Conservation (phyloP, 179 eudicot genomes). For the Beta lomatogona region DNA sequence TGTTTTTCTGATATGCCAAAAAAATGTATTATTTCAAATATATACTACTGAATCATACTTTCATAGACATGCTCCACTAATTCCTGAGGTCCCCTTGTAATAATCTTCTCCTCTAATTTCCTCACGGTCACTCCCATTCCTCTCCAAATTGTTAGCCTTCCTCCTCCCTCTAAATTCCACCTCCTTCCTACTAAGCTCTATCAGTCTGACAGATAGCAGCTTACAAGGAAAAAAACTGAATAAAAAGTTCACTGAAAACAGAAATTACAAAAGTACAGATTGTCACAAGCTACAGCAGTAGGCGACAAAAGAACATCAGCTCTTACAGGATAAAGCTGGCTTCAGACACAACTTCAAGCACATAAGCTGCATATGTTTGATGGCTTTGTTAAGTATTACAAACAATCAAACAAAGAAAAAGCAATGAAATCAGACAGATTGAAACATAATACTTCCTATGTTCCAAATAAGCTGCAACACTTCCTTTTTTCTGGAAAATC, state of each 20-base stretch:
- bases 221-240: not conserved
- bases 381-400: not conserved
- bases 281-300: too few relatives aligned
- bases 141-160: not conserved
- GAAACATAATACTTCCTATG: not conserved
- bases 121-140: not conserved
- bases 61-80: not conserved
- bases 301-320: not conserved
- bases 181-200: not conserved
- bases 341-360: not conserved
- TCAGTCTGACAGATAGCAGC: not conserved
- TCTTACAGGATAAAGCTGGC: not conserved
- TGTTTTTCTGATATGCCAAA: too few relatives aligned
- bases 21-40: too few relatives aligned
- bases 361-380: not conserved
- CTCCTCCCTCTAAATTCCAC: not conserved
- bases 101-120: slow-evolving; percentile 8
- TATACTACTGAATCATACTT: too few relatives aligned
- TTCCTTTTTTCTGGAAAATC: too few relatives aligned
- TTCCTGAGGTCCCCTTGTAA: not conserved
- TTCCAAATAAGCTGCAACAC: too few relatives aligned
- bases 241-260: not conserved
- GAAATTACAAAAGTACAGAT: not conserved
- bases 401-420: not conserved
- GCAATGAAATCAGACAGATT: not conserved